phyloP scores from a whole-genome alignment of 371 early-diverging fungal species.

The Rhizopus delemar region DNA sequence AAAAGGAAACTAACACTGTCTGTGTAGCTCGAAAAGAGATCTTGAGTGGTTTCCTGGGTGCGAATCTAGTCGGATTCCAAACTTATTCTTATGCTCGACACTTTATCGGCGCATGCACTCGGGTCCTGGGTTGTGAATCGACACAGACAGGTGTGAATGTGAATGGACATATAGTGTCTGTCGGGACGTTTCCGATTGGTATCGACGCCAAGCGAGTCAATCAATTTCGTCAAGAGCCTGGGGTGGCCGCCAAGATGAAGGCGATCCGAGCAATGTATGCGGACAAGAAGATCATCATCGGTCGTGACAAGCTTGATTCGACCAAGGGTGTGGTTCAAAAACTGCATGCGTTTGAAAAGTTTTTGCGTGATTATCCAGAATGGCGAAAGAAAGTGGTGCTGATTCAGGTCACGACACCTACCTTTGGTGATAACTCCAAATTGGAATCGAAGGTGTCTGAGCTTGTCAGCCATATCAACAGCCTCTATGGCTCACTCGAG shows the following conservation, averaged over 20 bases:
- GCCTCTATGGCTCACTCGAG: slow-evolving; percentile 92
- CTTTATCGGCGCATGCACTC: slow-evolving; percentile 90
- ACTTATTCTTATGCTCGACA: slow-evolving; percentile 97
- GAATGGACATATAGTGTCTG: slow-evolving; percentile 72
- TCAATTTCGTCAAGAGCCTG: slow-evolving; percentile 39
- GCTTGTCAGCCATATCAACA: slow-evolving; percentile 90
- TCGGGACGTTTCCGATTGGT: slow-evolving; percentile 96
- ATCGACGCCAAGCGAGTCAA: slow-evolving; percentile 80
- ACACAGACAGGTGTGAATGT: slow-evolving; percentile 82
- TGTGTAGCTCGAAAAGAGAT: slow-evolving; percentile 82
- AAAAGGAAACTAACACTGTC: neutral
- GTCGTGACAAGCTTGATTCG: slow-evolving; percentile 97
- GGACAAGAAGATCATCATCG: slow-evolving; percentile 94
- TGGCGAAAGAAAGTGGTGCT: slow-evolving; percentile 88
- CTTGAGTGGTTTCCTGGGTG: slow-evolving; percentile 86
- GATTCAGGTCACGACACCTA: slow-evolving; percentile 77
- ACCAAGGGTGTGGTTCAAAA: slow-evolving; percentile 99
- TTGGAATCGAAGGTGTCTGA: slow-evolving; percentile 87
- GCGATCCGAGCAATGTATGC: slow-evolving; percentile 83
- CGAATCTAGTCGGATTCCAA: slow-evolving; percentile 94
- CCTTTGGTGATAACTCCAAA: slow-evolving; percentile 58
- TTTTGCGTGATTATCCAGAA: slow-evolving; percentile 88
- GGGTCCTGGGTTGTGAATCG: slow-evolving; percentile 87
- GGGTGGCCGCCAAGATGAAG: slow-evolving; percentile 72
- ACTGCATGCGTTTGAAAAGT: slow-evolving; percentile 91